phyloP scores from a whole-genome alignment of 345 rosid genomes.

The Xanthoceras sorbifolium region DNA sequence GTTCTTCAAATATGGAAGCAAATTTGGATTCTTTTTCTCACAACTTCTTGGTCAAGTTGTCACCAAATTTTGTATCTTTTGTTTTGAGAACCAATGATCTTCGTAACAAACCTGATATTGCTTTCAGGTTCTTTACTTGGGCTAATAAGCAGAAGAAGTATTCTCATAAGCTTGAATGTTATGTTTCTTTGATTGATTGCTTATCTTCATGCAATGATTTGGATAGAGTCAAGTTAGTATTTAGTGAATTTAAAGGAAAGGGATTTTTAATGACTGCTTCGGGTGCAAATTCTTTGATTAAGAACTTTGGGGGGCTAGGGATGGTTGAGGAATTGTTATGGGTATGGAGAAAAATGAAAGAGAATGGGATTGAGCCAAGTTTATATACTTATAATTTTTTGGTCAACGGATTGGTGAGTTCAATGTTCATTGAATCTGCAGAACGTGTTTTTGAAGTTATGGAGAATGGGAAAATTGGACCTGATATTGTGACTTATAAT shows the following conservation, averaged over 20 bases:
- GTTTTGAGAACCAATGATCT: conserved; percentile 54
- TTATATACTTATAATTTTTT: conserved; percentile 72
- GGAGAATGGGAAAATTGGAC: conserved; percentile 67
- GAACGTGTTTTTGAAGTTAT: conserved; percentile 75
- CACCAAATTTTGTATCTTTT: conserved; percentile 69
- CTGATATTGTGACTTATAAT: conserved; percentile 74
- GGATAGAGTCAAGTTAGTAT: conserved; percentile 49
- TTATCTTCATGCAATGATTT: conserved; percentile 49
- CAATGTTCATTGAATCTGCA: conserved; percentile 70
- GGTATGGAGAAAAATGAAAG: conserved; percentile 92
- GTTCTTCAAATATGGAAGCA: conserved; percentile 67
- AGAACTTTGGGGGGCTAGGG: conserved; percentile 76
- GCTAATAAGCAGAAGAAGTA: conserved; percentile 77
- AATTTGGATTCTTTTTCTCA: conserved; percentile 56
- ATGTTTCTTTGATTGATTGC: conserved; percentile 62
- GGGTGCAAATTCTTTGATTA: conserved; percentile 64
- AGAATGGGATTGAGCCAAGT: conserved; percentile 78
- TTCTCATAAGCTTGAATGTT: conserved; percentile 67
- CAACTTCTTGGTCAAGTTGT: conserved; percentile 63
- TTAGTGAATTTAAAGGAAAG: conserved; percentile 41
- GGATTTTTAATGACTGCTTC: conserved; percentile 58
- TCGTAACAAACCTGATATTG: conserved; percentile 43
- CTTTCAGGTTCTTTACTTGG: conserved; percentile 71
- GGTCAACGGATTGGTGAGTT: conserved; percentile 73
- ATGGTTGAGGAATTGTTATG: conserved; percentile 93